Conservation (phyloP, 495 filamentous ascomycete genomes). For the Jackrogersella minutella region DNA sequence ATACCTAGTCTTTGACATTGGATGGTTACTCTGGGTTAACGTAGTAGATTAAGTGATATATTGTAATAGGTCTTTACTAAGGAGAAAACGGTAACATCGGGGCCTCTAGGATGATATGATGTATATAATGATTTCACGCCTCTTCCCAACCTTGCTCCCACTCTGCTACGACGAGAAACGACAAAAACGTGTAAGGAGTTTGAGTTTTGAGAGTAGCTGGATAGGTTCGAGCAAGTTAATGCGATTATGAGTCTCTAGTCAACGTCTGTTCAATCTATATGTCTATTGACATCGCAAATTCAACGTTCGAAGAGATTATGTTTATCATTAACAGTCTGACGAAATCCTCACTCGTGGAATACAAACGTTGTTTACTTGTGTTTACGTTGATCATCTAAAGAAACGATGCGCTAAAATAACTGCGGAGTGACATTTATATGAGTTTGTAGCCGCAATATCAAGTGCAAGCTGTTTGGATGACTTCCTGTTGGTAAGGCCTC, state of each 20-base stretch:
- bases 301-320: too few species aligned
- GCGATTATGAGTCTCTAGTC: background rate
- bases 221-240: background rate
- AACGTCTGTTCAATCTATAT: background rate
- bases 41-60: background rate
- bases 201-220: background rate
- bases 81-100: background rate
- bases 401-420: too few species aligned
- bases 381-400: too few species aligned
- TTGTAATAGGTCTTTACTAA: background rate
- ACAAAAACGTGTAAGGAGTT: background rate
- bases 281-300: background rate
- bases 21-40: background rate
- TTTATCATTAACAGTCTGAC: background rate
- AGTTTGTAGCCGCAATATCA: too few species aligned
- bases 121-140: slow-evolving; percentile 16
- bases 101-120: background rate
- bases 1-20: slow-evolving; percentile 2
- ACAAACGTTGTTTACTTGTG: too few species aligned
- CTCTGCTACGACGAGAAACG: background rate
- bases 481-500: too few species aligned
- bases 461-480: too few species aligned
- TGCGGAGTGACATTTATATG: too few species aligned
- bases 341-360: too few species aligned
- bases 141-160: background rate